Conservation (phyloP, 495 filamentous ascomycete genomes). For the Thozetella sp. region DNA sequence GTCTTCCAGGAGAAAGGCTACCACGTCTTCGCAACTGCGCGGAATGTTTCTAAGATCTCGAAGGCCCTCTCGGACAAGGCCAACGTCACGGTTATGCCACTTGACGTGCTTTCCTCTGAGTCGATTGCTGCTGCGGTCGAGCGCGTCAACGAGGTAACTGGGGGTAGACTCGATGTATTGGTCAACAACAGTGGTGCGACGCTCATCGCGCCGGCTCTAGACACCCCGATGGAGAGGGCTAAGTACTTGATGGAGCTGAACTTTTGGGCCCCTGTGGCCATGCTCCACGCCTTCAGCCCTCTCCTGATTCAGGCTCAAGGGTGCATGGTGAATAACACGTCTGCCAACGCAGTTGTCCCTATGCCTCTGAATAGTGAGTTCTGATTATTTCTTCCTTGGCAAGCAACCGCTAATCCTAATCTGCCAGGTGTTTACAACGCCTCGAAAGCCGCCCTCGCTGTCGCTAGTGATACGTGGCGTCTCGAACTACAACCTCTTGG, state of each 20-base stretch:
- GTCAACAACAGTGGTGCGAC: conserved; percentile 49
- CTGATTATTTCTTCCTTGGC: background rate
- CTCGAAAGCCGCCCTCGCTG: conserved; percentile 33
- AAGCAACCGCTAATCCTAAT: conserved; percentile 3
- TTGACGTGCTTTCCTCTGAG: conserved; percentile 36
- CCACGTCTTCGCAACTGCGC: conserved; percentile 39
- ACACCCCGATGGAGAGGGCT: conserved; percentile 13
- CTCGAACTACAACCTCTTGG: conserved; percentile 41
- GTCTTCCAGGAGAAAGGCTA: background rate
- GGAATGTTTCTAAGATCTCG: conserved; percentile 9
- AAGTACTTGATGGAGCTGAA: conserved; percentile 47
- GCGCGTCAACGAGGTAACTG: conserved; percentile 15
- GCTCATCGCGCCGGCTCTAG: conserved; percentile 35
- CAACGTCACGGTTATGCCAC: conserved; percentile 30
- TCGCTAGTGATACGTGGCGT: conserved; percentile 34
- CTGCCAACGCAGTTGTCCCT: conserved; percentile 18
- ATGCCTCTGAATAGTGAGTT: no score
- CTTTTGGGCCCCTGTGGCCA: conserved; percentile 32
- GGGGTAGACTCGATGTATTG: conserved; percentile 38
- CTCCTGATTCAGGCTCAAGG: conserved; percentile 44
- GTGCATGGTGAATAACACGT: conserved; percentile 43
- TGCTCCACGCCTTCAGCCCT: conserved; percentile 41
- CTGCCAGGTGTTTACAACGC: conserved; percentile 30
- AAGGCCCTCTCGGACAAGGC: background rate
- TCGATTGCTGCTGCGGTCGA: conserved; percentile 34